Percentiles rank a stretch among this genome's conserved stretches.
These are phyloP conservation scores for Sugiyamaella castrensis DNA, from an alignment of 1,139 yeast genomes.

Conservation along the genomic window DNA sequence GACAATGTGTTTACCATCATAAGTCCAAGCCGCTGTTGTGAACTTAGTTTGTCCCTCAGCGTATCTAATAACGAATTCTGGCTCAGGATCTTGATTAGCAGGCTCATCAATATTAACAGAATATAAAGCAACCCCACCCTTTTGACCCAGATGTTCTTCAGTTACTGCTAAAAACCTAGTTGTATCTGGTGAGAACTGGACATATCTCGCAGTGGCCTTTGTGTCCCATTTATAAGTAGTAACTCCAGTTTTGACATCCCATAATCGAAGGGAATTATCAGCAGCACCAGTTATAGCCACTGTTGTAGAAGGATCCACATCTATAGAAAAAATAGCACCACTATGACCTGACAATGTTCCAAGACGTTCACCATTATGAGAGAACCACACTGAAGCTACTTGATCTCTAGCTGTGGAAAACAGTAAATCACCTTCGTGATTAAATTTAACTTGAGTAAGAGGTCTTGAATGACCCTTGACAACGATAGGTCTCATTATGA, in stretches of 20 bases:
- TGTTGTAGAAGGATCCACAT: constrained; percentile 65
- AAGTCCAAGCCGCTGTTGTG: constrained; percentile 87
- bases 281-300: constrained; percentile 88
- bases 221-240: constrained; percentile 71
- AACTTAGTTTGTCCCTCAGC: constrained; percentile 62
- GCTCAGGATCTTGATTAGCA: constrained; percentile 44
- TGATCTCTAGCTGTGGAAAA: constrained; percentile 92
- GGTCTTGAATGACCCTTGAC: constrained; percentile 41
- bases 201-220: constrained; percentile 86
- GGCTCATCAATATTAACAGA: constrained; percentile 51
- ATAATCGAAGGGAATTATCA: constrained; percentile 78
- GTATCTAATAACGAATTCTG: constrained; percentile 53
- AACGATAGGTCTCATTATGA: constrained; percentile 28
- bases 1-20: constrained; percentile 66
- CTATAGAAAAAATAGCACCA: constrained; percentile 96
- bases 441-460: constrained; percentile 82
- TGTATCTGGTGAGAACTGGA: constrained; percentile 78
- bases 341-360: constrained; percentile 89
- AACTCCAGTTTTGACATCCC: constrained; percentile 81
- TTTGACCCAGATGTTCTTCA: constrained; percentile 90
- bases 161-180: constrained; percentile 70
- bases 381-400: constrained; percentile 70
- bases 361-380: constrained; percentile 93
- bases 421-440: constrained; percentile 90
- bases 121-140: constrained; percentile 72